Percentiles rank a stretch among this genome's conserved stretches.
Evolutionary conservation across 2,329 filamentous ascomycete species (phyloP).

Genomic region (Coleophoma cylindrospora): DNA sequence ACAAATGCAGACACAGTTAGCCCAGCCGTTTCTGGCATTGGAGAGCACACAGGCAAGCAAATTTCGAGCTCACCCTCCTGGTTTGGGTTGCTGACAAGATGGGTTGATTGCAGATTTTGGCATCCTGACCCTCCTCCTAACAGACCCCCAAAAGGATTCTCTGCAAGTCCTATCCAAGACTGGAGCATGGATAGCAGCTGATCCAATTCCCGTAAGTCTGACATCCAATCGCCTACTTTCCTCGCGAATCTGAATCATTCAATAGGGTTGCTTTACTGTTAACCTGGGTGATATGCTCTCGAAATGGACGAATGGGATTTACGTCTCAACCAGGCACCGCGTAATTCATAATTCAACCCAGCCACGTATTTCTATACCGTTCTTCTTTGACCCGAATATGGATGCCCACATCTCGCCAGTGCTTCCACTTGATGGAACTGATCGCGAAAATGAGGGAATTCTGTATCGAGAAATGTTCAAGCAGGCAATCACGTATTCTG

Average conservation of each 20-base stretch:
- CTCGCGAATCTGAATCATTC: neutral
- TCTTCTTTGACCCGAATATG: slow-evolving; percentile 11
- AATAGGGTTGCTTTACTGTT: slow-evolving; percentile 6
- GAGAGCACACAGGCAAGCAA: slow-evolving; percentile 6
- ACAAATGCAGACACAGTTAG: neutral
- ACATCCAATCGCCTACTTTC: neutral
- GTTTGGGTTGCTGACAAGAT: neutral
- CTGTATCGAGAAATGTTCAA: slow-evolving; percentile 6
- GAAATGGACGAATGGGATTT: slow-evolving; percentile 3
- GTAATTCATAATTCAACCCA: slow-evolving; percentile 1
- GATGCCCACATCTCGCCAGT: slow-evolving; percentile 9
- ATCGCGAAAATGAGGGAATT: slow-evolving; percentile 2
- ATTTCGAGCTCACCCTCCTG: no score
- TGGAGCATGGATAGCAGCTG: slow-evolving; percentile 9
- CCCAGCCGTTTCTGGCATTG: slow-evolving; percentile 3
- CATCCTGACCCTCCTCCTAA: slow-evolving; percentile 12
- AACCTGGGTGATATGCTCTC: slow-evolving; percentile 8
- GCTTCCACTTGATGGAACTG: slow-evolving; percentile 1
- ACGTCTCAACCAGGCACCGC: slow-evolving; percentile 1
- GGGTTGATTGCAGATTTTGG: slow-evolving; percentile 10
- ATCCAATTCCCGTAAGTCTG: slow-evolving; percentile 8
- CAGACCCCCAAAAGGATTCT: slow-evolving; percentile 9
- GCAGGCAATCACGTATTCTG: slow-evolving; percentile 2
- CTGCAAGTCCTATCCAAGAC: slow-evolving; percentile 9
- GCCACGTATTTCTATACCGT: slow-evolving; percentile 7